Evolutionary conservation across 2,329 filamentous ascomycete species (phyloP).

Genomic region (Escovopsis sp.): DNA sequence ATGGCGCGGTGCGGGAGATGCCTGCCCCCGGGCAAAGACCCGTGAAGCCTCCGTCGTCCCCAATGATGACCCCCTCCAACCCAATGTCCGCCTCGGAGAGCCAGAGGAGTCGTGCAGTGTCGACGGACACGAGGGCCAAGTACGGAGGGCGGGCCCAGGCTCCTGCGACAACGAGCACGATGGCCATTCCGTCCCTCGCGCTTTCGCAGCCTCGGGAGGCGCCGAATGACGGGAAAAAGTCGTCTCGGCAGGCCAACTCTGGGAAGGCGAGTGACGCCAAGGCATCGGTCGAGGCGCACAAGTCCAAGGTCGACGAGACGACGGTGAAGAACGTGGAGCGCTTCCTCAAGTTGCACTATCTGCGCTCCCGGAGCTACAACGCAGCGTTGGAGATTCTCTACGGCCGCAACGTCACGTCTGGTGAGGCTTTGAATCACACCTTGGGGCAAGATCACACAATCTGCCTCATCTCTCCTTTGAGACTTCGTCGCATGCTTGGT

Average conservation of each 20-base stretch:
- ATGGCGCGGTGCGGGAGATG: not conserved
- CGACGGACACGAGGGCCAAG: not conserved
- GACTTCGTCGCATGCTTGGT: not conserved
- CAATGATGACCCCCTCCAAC: not conserved
- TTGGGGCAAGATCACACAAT: too few species aligned
- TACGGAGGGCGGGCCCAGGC: not conserved
- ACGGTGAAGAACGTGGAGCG: conserved; percentile 5
- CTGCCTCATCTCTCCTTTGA: not conserved
- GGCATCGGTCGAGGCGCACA: conserved; percentile 3
- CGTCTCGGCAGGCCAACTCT: not conserved
- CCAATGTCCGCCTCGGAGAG: not conserved
- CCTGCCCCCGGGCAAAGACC: not conserved
- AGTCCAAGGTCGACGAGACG: conserved; percentile 4
- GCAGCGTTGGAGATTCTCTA: conserved; percentile 13
- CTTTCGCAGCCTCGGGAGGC: not conserved
- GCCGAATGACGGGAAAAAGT: conserved; percentile 2
- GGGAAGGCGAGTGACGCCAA: conserved; percentile 1
- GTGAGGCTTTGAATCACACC: not conserved
- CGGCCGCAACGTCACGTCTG: conserved; percentile 8
- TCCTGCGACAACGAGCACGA: not conserved
- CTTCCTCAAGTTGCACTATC: conserved; percentile 12
- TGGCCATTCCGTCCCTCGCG: not conserved
- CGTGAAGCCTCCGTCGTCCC: not conserved
- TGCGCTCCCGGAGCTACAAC: conserved; percentile 11
- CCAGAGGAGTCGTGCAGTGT: not conserved